Evolutionary conservation across 768 basidiomycete genomes (phyloP).

Genomic region (Naganishia vishniacii): DNA sequence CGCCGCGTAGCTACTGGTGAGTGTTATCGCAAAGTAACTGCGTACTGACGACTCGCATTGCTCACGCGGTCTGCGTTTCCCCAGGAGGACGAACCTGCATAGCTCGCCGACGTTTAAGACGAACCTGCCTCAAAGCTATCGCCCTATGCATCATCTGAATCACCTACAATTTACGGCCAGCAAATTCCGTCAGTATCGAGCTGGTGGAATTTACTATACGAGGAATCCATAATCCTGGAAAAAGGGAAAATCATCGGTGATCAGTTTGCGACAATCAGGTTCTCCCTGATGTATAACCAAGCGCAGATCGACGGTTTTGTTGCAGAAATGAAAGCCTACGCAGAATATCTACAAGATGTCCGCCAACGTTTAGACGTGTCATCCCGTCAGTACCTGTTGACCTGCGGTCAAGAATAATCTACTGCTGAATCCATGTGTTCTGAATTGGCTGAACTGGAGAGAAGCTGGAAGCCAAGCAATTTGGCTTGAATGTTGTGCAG

Average conservation of each 20-base stretch:
- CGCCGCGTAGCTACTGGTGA: too few species aligned
- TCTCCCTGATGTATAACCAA: conserved; percentile 8
- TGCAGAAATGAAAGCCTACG: background rate
- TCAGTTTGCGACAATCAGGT: background rate
- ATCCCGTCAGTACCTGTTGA: background rate
- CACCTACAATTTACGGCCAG: background rate
- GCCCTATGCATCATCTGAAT: background rate
- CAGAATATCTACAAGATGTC: background rate
- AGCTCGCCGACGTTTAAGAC: background rate
- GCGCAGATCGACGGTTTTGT: conserved; percentile 1
- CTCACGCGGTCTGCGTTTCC: background rate
- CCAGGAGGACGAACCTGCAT: conserved; percentile 6
- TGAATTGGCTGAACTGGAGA: background rate
- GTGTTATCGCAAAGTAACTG: too few species aligned
- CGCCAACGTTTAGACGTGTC: background rate
- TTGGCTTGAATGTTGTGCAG: conserved; percentile 3
- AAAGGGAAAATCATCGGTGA: background rate
- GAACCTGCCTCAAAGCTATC: background rate
- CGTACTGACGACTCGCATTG: too few species aligned
- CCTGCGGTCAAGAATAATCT: background rate
- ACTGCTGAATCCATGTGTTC: background rate
- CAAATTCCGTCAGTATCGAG: conserved; percentile 1
- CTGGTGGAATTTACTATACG: background rate
- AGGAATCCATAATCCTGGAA: conserved; percentile 7
- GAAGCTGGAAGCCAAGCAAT: background rate